Percentiles rank a stretch among this genome's conserved stretches.
Evolutionary conservation across 2,329 filamentous ascomycete species (phyloP).

Genomic region (Fusarium poae): DNA sequence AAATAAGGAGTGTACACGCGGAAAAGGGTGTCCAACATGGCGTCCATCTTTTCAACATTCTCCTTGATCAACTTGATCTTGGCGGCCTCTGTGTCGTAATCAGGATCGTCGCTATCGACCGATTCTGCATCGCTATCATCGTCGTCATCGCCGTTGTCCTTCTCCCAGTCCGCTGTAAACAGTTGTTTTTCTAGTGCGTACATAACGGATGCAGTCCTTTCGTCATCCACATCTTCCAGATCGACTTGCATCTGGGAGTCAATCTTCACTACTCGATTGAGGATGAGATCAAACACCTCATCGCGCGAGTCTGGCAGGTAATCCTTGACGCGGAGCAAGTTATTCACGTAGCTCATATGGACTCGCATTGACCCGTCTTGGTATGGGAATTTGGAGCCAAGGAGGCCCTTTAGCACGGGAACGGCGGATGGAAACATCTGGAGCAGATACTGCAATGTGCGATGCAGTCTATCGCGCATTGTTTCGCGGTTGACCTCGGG

Average conservation of each 20-base stretch:
- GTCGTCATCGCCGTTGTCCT: constrained; percentile 63
- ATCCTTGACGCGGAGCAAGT: constrained; percentile 80
- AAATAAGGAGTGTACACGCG: constrained; percentile 83
- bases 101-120: constrained; percentile 76
- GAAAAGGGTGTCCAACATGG: constrained; percentile 89
- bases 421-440: constrained; percentile 85
- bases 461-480: constrained; percentile 81
- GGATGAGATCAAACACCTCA: constrained; percentile 85
- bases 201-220: constrained; percentile 80
- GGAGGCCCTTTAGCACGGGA: constrained; percentile 74
- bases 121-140: constrained; percentile 78
- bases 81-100: constrained; percentile 72
- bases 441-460: constrained; percentile 80
- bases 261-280: constrained; percentile 89
- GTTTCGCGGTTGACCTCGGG: constrained; percentile 71
- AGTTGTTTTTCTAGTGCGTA: constrained; percentile 58
- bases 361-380: constrained; percentile 79
- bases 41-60: constrained; percentile 91
- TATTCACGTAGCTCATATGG: constrained; percentile 91
- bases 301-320: constrained; percentile 84
- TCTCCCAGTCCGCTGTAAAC: constrained; percentile 57
- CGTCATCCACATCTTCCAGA: constrained; percentile 91
- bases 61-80: constrained; percentile 80
- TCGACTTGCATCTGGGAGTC: constrained; percentile 96
- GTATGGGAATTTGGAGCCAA: constrained; percentile 79